phyloP scores from a whole-genome alignment of 192 early-diverging fungal species.

The Coemansia erecta region DNA sequence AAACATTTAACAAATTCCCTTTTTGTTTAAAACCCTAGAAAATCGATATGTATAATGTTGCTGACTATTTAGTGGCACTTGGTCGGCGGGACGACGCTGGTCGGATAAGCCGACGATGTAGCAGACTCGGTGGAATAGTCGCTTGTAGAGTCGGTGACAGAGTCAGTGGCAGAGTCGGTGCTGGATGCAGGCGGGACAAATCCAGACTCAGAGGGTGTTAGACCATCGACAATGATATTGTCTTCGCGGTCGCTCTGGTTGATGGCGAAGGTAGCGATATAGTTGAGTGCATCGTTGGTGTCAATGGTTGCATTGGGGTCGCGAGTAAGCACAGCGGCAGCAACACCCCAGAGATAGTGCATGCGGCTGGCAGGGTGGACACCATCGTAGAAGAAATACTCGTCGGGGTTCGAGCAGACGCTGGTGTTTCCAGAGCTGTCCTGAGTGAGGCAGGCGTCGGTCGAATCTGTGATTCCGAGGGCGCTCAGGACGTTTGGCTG shows the following conservation, averaged over 20 bases:
- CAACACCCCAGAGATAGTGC: slow-evolving; percentile 47
- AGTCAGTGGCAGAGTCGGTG: neutral
- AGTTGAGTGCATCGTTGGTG: slow-evolving; percentile 11
- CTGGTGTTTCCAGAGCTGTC: slow-evolving; percentile 13
- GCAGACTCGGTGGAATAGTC: too few species aligned
- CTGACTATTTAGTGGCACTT: too few species aligned
- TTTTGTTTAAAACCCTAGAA: too few species aligned
- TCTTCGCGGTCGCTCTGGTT: slow-evolving; percentile 29
- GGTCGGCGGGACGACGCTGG: too few species aligned
- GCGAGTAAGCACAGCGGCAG: slow-evolving; percentile 34
- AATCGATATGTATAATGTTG: too few species aligned
- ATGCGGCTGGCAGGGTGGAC: slow-evolving; percentile 47
- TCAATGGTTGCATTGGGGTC: slow-evolving; percentile 25
- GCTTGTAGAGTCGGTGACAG: neutral
- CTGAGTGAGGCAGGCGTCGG: slow-evolving; percentile 24
- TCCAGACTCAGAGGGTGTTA: slow-evolving; percentile 8
- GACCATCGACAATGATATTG: slow-evolving; percentile 35
- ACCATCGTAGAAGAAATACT: slow-evolving; percentile 43
- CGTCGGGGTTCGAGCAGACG: slow-evolving; percentile 41
- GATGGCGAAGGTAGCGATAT: slow-evolving; percentile 19
- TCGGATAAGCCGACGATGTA: too few species aligned
- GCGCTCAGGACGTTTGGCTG: slow-evolving; percentile 20
- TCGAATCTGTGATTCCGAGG: slow-evolving; percentile 28
- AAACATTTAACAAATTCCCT: too few species aligned
- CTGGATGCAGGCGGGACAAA: slow-evolving; percentile 8